Base-by-base conservation (phyloP, 805 yeast genomes). In the Blastobotrys peoriensis region DNA sequence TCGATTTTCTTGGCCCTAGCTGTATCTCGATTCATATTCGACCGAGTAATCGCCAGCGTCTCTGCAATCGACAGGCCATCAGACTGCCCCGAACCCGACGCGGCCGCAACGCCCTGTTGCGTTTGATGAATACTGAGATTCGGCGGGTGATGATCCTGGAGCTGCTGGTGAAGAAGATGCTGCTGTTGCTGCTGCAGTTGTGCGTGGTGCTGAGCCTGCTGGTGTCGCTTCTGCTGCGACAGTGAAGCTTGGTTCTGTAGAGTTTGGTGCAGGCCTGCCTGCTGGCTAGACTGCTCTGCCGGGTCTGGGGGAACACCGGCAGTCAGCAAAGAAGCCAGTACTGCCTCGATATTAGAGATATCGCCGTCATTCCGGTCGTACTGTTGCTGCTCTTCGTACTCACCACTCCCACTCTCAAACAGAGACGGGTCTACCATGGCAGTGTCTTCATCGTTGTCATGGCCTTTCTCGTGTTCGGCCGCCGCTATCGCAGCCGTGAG, bases 21-120 rank as follows among this genome's bases (percentile, higher is more conserved):
- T n/a, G 43, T 37, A 10, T 46, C 39, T 15, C 43, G 43, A n/a
- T 30, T 25, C 48, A 52, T 48, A 30, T 43, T 42, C 20, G 45
- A 36, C 15, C 58, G 35, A 6, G 53, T 75, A 43, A 75, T 53
- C 0, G 83, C 83, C 50, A 78, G 60, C 2, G 82, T 75, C 51
- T 78, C 81, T 0, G 83, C 83, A 40, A 78, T 77, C 1, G 83
- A 73, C 22, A 76, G 41, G 16, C 28, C 19, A 4, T n/a, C 37
- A 16, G 38, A 38, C 30, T 33, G 30, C 6, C 25, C 34, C 18
- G 28, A 27, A 16, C 15, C 21, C 4, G 27, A 20, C 20, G 37
- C 18, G n/a, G n/a, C n/a, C n/a, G n/a, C 15, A 19, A 15, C 5
- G 10, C 10, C 6, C 10, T 5, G 15, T 36, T 18, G 15, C 6